Evolutionary conservation across 495 filamentous ascomycete genomes (phyloP), one percentile per base, ranked within the genome.

Genomic region (Staphylotrichum longicolle): DNA sequence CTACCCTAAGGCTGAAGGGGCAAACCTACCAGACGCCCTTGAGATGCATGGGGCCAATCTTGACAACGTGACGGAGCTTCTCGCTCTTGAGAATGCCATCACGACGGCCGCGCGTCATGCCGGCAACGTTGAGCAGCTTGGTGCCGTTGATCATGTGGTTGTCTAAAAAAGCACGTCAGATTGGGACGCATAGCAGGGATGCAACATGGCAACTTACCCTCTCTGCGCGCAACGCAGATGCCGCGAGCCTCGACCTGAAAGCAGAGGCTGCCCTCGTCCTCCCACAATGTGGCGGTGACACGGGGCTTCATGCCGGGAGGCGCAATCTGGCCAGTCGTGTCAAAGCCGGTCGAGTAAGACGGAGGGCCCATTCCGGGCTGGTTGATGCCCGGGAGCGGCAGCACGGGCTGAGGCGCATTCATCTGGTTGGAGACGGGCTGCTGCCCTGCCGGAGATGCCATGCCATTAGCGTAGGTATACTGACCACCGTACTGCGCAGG

Each of bases 121-220:
- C 93, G 20, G 94, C 94, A 20, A 98, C 94, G 63, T 98, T 98
- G 51, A 98, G 78, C 55, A 98, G 77, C 73, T 98, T 98, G 4
- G 94, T 98, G 8, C 94, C 94, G 68, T 98, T 98, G 75, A 98
- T 96, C 93, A 98, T 96, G 68, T 95, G 90, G 72, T 98, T 98
- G 67, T 98, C 94, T 96, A 69, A 10, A 32, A 15, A 35, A 35
- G 30, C 6, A 32, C 7, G 54, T 63, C 27, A 67, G 55, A 32
- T 5, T 42, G 5, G 33, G 35, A 4, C 2, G 9, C 5, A 45
- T 20, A 5, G 6, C 9, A 53, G 7, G 14, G 42, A 2, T 34
- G 37, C 9, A 37, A 2, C 4, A 4, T 39, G 15, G 15, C 35
- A 63, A 69, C 82, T 73, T 75, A 97, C 93, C 93, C 83, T 98